Evolutionary conservation across 768 basidiomycete genomes (phyloP).

Genomic region (Cystofilobasidium capitatum): DNA sequence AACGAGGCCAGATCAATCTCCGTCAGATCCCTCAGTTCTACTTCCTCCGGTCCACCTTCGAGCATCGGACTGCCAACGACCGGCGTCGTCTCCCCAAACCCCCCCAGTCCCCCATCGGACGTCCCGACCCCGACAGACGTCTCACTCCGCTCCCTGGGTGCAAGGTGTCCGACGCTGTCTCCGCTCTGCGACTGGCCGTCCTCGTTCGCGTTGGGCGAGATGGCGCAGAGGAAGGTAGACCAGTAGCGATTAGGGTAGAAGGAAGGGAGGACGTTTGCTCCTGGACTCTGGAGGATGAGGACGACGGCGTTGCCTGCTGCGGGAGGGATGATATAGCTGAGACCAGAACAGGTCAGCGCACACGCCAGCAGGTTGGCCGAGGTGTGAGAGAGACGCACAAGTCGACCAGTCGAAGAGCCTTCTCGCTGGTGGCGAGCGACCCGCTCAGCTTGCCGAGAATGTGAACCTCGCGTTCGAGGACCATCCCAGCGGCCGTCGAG

Average conservation of each 20-base stretch:
- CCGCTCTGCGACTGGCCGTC: not conserved
- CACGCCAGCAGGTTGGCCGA: too few species aligned
- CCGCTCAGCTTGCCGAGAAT: not conserved
- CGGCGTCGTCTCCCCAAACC: not conserved
- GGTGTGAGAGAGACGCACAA: slow-evolving; percentile 3
- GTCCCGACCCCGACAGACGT: not conserved
- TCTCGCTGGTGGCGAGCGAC: not conserved
- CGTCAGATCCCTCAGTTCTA: slow-evolving; percentile 48
- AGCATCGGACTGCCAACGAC: not conserved
- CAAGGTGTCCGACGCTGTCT: not conserved
- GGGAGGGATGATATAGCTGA: slow-evolving; percentile 36
- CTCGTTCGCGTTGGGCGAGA: slow-evolving; percentile 29
- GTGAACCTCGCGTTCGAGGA: slow-evolving; percentile 18
- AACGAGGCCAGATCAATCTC: slow-evolving; percentile 65
- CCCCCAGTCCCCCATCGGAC: not conserved
- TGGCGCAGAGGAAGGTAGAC: slow-evolving; percentile 54
- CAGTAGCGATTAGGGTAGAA: slow-evolving; percentile 59
- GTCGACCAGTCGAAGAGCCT: slow-evolving; percentile 14
- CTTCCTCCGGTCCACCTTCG: slow-evolving; percentile 38
- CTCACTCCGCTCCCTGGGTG: not conserved
- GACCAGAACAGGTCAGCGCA: too few species aligned
- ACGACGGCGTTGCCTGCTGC: slow-evolving; percentile 60
- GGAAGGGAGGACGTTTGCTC: slow-evolving; percentile 58
- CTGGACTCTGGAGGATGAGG: slow-evolving; percentile 61
- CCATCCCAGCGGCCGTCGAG: not conserved